A percentile compares a stretch with the other conserved stretches of the same genome.
These are phyloP conservation scores for Patellifolia procumbens DNA, from an alignment of 179 eudicot species.

Conservation along the genomic window DNA sequence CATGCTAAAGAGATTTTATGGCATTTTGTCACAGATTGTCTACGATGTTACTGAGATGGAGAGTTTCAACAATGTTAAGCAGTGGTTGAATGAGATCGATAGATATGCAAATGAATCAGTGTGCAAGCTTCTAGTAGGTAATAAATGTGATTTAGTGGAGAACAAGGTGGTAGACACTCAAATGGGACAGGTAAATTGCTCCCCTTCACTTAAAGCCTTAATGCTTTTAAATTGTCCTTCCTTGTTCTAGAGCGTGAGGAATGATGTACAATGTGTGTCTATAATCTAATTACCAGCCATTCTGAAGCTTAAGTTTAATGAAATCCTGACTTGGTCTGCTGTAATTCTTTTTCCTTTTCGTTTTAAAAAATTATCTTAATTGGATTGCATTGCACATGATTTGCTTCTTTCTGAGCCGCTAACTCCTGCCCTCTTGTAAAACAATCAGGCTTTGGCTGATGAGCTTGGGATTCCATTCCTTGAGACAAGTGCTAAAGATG, in stretches of 20 bases:
- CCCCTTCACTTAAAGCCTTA: not conserved
- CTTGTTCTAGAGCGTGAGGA: not conserved
- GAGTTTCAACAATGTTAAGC: slow-evolving; percentile 71
- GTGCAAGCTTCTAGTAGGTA: slow-evolving; percentile 67
- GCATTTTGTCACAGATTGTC: slow-evolving; percentile 44
- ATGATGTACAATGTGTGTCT: not conserved
- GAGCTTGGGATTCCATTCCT: slow-evolving; percentile 88
- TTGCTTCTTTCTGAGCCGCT: not conserved
- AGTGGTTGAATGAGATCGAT: slow-evolving; percentile 68
- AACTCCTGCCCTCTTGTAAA: not conserved
- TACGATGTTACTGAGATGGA: slow-evolving; percentile 69
- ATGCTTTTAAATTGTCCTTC: not conserved
- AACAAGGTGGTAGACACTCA: slow-evolving; percentile 58
- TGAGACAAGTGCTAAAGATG: slow-evolving; percentile 85
- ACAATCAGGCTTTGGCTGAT: slow-evolving; percentile 72
- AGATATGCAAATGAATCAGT: slow-evolving; percentile 63
- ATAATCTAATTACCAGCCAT: not conserved
- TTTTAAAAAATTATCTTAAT: no score
- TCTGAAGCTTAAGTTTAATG: not conserved
- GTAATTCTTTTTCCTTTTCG: not conserved
- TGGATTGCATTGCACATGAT: not conserved
- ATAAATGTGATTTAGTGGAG: slow-evolving; percentile 62
- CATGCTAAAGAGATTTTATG: not conserved
- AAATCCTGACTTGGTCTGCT: not conserved
- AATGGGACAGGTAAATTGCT: slow-evolving; percentile 49